phyloP scores from a whole-genome alignment of 2,329 filamentous ascomycete genomes.

The Diaporthe ampelina region DNA sequence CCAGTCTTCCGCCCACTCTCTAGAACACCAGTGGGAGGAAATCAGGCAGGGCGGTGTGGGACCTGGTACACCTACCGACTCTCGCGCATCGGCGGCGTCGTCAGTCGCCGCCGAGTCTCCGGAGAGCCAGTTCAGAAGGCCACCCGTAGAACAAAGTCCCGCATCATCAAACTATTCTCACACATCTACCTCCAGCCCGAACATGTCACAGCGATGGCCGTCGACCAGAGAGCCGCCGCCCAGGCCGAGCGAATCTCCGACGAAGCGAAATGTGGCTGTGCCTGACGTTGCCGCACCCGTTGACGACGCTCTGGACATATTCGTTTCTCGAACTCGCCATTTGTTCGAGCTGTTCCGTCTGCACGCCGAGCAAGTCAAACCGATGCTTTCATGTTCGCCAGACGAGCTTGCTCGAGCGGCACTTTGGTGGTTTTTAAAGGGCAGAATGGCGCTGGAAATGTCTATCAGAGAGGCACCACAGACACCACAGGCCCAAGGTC shows the following conservation, averaged over 20 bases:
- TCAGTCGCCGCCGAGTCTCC: constrained; percentile 40
- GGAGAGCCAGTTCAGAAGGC: constrained; percentile 43
- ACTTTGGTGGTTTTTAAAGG: constrained; percentile 92
- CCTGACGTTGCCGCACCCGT: constrained; percentile 45
- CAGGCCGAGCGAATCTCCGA: constrained; percentile 43
- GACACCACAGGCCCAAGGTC: constrained; percentile 65
- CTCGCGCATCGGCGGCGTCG: constrained; percentile 41
- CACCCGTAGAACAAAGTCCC: constrained; percentile 57
- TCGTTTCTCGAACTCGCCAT: constrained; percentile 78
- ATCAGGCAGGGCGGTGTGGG: constrained; percentile 40
- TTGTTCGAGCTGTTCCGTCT: constrained; percentile 82
- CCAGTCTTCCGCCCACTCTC: constrained; percentile 51
- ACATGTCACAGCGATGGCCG: constrained; percentile 44
- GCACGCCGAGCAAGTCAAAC: constrained; percentile 80
- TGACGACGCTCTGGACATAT: constrained; percentile 78
- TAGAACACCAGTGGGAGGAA: constrained; percentile 50
- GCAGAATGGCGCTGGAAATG: constrained; percentile 80
- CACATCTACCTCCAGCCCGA: constrained; percentile 41
- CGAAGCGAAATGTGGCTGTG: constrained; percentile 38
- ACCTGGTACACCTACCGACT: constrained; percentile 44
- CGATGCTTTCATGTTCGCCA: constrained; percentile 73
- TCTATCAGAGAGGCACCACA: constrained; percentile 76
- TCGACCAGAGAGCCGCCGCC: constrained; percentile 44
- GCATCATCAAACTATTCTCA: constrained; percentile 48
- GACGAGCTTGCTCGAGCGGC: constrained; percentile 79